phyloP scores from a whole-genome alignment of 768 basidiomycete species.

The Phylloporus scabripes region DNA sequence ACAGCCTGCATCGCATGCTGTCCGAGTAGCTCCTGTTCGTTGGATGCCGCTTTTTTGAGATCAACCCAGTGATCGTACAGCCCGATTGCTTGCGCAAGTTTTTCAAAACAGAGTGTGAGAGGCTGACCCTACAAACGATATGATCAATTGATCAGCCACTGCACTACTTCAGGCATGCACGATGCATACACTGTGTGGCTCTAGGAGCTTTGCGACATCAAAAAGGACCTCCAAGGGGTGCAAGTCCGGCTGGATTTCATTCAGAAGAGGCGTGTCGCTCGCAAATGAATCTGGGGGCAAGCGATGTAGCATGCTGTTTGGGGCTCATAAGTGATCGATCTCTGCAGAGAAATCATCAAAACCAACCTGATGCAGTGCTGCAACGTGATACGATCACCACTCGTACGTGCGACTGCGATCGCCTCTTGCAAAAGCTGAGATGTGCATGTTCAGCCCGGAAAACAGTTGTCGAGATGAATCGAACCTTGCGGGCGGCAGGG shows the following conservation, averaged over 20 bases:
- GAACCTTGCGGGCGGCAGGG: slow-evolving; percentile 62
- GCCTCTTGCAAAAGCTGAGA: slow-evolving; percentile 68
- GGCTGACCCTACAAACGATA: slow-evolving; percentile 55
- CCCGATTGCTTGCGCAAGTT: slow-evolving; percentile 59
- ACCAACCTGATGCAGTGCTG: slow-evolving; percentile 75
- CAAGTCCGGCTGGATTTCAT: slow-evolving; percentile 70
- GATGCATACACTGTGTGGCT: slow-evolving; percentile 51
- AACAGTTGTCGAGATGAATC: slow-evolving; percentile 1
- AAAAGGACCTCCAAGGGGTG: slow-evolving; percentile 73
- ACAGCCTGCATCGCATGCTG: slow-evolving; percentile 71
- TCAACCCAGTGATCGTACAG: slow-evolving; percentile 72
- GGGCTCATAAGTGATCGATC: slow-evolving; percentile 11
- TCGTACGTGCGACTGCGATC: slow-evolving; percentile 68
- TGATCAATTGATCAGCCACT: slow-evolving; percentile 8
- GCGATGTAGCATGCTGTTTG: slow-evolving; percentile 61
- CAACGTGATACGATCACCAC: slow-evolving; percentile 63
- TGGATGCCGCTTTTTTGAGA: slow-evolving; percentile 41
- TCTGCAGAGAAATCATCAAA: slow-evolving; percentile 1
- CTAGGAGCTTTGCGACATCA: slow-evolving; percentile 72
- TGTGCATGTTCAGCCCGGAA: slow-evolving; percentile 1
- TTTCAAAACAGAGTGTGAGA: slow-evolving; percentile 60
- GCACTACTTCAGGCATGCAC: neutral
- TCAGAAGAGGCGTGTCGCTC: slow-evolving; percentile 47
- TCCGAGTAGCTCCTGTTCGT: slow-evolving; percentile 61
- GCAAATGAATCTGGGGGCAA: slow-evolving; percentile 42